Evolutionary conservation across 2,329 filamentous ascomycete species (phyloP), one percentile per base, ranked within the genome.

Genomic region (Didymella glomerata): DNA sequence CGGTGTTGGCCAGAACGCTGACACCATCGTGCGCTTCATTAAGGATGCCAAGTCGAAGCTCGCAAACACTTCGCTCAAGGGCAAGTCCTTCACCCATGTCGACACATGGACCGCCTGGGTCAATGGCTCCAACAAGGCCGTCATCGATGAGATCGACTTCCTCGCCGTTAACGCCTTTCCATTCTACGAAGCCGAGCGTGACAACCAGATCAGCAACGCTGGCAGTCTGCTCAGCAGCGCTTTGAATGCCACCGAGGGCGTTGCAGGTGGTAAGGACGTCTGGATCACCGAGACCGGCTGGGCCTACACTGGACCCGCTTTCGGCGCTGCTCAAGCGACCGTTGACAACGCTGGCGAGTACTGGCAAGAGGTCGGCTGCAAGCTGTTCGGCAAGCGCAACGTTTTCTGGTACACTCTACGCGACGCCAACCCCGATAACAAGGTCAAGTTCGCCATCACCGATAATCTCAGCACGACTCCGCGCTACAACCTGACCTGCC

Each of bases 1-100:
- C 52, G 86, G 87, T 55, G 77, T 85, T 32, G 92, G 92, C 63
- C 81, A 84, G 40, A 77, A 83, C 48, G 88, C 91, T 5, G 80
- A 82, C 41, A 82, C 79, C 5, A 81, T 96, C 49, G 84, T 86
- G 67, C 74, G 79, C 57, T 94, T 93, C 80, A 74, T 77, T 62
- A 70, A 75, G 57, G 67, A 71, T 38, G 69, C 74, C 14, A 70
- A 71, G 34, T 65, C 67, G 50, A 81, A 84, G 63, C 84, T 95
- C 71, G 75, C 84, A 24, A 84, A 84, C 63, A 92, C 90, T 6
- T 72, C 80, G 42, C 80, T 90, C 28, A 80, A 82, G 41, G 77
- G 78, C 24, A 83, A 81, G 32, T 81, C 85, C 42, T 66, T 77
- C 38, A 76, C 75, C 24, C 76, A 78, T 57, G 75, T 77, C 36